Conservation (phyloP, 169 alveolate genomes). For the Theileria orientalis region DNA sequence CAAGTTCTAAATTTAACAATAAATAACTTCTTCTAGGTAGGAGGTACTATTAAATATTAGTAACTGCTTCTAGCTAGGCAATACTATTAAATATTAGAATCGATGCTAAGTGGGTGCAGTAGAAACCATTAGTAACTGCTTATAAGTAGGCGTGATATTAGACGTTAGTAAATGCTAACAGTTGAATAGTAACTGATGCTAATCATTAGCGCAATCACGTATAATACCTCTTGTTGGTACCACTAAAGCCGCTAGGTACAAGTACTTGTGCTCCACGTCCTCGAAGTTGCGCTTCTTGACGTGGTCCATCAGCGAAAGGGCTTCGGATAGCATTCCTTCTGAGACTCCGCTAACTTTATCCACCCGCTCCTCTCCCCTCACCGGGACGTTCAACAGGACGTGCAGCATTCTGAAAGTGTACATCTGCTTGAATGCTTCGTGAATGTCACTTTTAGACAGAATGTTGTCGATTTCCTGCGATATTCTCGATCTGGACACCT, state of each 20-base stretch:
- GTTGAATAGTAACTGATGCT: too few relatives aligned
- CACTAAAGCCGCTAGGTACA: conserved; percentile 45
- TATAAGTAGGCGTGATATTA: too few relatives aligned
- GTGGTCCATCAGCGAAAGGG: conserved; percentile 39
- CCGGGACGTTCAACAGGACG: conserved; percentile 19
- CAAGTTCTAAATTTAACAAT: not conserved
- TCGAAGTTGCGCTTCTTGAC: not conserved
- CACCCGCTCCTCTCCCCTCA: not conserved
- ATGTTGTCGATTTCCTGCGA: conserved; percentile 62
- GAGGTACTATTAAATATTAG: too few relatives aligned
- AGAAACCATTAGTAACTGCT: too few relatives aligned
- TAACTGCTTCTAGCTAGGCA: too few relatives aligned
- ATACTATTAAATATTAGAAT: not conserved
- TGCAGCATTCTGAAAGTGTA: conserved; percentile 14
- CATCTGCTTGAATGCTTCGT: conserved; percentile 38
- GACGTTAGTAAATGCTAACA: too few relatives aligned
- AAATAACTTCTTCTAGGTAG: not conserved
- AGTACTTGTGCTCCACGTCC: conserved; percentile 14
- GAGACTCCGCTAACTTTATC: not conserved
- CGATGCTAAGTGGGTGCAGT: not conserved
- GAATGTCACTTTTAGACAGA: conserved; percentile 40
- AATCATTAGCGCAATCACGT: too few relatives aligned
- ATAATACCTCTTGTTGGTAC: conserved; percentile 42
- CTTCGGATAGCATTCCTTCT: conserved; percentile 24
- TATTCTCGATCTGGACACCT: conserved; percentile 61